Conservation (phyloP, 129 eudicot genomes). For the Centrapalus pauciflorus region DNA sequence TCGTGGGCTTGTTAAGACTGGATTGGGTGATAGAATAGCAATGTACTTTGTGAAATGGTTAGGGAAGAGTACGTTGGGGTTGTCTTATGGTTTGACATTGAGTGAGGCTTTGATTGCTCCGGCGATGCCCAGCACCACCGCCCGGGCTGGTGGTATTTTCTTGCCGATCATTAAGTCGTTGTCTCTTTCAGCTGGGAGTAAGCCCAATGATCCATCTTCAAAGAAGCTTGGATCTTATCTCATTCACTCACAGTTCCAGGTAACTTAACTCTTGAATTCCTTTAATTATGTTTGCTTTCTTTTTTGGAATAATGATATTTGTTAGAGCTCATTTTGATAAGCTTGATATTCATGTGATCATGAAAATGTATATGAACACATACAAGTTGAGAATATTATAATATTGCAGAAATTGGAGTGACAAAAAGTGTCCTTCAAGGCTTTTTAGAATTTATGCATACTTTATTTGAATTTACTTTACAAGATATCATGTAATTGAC, state of each 20-base stretch:
- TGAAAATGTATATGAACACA: too few relatives aligned
- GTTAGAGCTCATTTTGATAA: background rate
- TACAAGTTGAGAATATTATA: too few relatives aligned
- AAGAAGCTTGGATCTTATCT: slow-evolving; percentile 77
- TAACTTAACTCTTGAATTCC: slow-evolving; percentile 3
- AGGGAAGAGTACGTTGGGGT: slow-evolving; percentile 83
- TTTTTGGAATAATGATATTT: too few relatives aligned
- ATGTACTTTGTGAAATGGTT: slow-evolving; percentile 82
- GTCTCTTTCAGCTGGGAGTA: slow-evolving; percentile 72
- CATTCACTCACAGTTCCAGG: slow-evolving; percentile 85
- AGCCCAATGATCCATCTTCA: slow-evolving; percentile 60
- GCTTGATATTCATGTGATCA: too few relatives aligned
- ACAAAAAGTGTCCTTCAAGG: too few relatives aligned
- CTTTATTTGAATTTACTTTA: too few relatives aligned
- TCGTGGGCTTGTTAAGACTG: slow-evolving; percentile 79
- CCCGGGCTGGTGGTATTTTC: slow-evolving; percentile 90
- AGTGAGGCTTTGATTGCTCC: slow-evolving; percentile 93
- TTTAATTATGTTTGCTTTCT: background rate
- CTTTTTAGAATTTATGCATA: too few relatives aligned
- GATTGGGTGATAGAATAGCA: slow-evolving; percentile 76
- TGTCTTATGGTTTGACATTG: slow-evolving; percentile 82
- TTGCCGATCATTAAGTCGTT: slow-evolving; percentile 87
- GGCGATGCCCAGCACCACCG: slow-evolving; percentile 96
- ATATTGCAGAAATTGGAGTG: too few relatives aligned
- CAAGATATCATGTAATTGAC: too few relatives aligned